phyloP scores from a whole-genome alignment of 2,329 filamentous ascomycete genomes.

The Zymoseptoria passerinii region DNA sequence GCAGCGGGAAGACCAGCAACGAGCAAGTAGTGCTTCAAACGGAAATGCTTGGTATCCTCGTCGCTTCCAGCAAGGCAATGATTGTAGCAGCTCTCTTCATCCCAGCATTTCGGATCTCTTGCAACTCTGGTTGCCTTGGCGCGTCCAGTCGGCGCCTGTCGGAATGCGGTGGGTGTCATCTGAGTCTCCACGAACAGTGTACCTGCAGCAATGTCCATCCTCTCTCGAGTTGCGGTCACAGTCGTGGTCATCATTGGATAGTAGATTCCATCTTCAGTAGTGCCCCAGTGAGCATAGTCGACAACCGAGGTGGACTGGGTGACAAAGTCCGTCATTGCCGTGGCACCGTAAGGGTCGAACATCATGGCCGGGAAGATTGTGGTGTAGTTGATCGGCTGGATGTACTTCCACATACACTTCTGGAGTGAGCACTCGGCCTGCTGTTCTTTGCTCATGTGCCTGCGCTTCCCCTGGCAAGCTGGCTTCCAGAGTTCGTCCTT shows the following conservation, averaged over 20 bases:
- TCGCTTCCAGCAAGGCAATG: not conserved
- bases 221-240: not conserved
- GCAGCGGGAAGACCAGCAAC: not conserved
- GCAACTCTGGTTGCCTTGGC: not conserved
- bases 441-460: conserved; percentile 2
- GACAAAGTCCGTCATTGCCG: conserved; percentile 1
- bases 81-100: not conserved
- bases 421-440: conserved; percentile 5
- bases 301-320: conserved; percentile 5
- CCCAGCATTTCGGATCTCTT: not conserved
- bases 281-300: conserved; percentile 5
- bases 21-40: not conserved
- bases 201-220: not conserved
- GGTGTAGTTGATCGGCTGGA: conserved; percentile 9
- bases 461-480: not conserved
- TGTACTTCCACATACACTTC: conserved; percentile 9
- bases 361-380: conserved; percentile 7
- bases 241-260: not conserved
- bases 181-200: not conserved
- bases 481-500: not conserved
- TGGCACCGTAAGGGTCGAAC: conserved; percentile 2
- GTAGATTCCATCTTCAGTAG: not conserved
- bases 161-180: not conserved
- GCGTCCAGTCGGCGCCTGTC: not conserved
- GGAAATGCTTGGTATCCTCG: not conserved